Percentiles rank a stretch among this genome's conserved stretches.
Conservation (phyloP, 306 rosid genomes). For the Quercus suber region DNA sequence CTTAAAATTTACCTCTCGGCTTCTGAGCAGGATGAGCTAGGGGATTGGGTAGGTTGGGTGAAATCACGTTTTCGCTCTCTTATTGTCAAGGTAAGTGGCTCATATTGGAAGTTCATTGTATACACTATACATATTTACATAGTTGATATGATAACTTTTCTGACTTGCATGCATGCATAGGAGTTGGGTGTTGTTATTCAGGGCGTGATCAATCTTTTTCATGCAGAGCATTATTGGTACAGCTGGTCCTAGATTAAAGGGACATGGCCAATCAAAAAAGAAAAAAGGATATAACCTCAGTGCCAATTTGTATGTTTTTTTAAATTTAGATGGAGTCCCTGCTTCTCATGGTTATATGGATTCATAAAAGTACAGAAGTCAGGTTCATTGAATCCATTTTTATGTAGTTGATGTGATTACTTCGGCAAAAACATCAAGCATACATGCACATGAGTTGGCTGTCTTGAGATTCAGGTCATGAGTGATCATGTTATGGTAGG, state of each 20-base stretch:
- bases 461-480: neutral
- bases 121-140: neutral
- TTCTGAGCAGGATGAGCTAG: slow-evolving; percentile 24
- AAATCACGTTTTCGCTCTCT: slow-evolving; percentile 43
- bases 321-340: neutral
- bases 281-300: neutral
- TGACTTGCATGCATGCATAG: no score
- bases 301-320: neutral
- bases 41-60: slow-evolving; percentile 46
- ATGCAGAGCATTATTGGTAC: no score
- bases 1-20: slow-evolving; percentile 39
- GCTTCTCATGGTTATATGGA: neutral
- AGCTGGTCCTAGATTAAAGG: no score
- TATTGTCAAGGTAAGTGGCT: slow-evolving; percentile 35
- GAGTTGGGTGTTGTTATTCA: neutral
- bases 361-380: neutral
- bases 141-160: neutral
- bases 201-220: neutral
- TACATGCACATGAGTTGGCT: neutral
- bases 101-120: slow-evolving; percentile 3
- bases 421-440: neutral
- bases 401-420: neutral
- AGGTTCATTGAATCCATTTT: neutral
- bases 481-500: neutral
- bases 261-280: no score